These are phyloP conservation scores for Panicum virgatum DNA, from an alignment of 202 grass and related monocot species.

Conservation along the genomic window DNA sequence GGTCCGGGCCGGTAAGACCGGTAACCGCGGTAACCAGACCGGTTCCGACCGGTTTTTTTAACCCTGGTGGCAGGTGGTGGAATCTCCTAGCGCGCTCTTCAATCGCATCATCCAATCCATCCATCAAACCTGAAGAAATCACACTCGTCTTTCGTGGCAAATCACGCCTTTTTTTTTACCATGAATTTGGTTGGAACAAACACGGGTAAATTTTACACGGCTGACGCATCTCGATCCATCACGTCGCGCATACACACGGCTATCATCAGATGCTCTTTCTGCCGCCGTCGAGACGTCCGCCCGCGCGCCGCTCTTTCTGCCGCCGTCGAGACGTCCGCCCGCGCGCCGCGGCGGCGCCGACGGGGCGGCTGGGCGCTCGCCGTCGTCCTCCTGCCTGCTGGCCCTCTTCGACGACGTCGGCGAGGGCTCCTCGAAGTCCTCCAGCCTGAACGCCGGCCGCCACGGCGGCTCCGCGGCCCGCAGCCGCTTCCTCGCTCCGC, in stretches of 20 bases:
- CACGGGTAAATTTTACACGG: neutral
- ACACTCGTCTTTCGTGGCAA: no score
- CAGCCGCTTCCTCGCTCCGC: conserved; percentile 5
- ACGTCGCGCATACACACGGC: neutral
- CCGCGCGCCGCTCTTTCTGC: neutral
- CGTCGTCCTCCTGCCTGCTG: neutral
- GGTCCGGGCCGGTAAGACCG: no score
- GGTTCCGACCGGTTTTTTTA: no score
- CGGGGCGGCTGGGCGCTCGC: neutral
- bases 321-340: neutral
- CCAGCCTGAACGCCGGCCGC: conserved; percentile 42
- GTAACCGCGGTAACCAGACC: no score
- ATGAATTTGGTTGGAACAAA: neutral
- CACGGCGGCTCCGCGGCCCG: conserved; percentile 29
- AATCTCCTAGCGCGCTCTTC: no score
- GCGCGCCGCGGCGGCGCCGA: neutral
- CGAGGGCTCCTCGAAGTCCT: conserved; percentile 35
- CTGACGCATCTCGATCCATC: neutral
- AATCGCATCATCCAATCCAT: no score
- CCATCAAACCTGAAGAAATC: no score
- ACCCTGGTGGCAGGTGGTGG: no score
- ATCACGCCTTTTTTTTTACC: no score
- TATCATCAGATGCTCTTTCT: conserved; percentile 3
- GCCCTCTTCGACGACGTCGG: neutral
- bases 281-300: neutral